A percentile compares a stretch with the other conserved stretches of the same genome.
phyloP scores from a whole-genome alignment of 2,329 filamentous ascomycete species.

The Berkeleyomyces rouxiae region DNA sequence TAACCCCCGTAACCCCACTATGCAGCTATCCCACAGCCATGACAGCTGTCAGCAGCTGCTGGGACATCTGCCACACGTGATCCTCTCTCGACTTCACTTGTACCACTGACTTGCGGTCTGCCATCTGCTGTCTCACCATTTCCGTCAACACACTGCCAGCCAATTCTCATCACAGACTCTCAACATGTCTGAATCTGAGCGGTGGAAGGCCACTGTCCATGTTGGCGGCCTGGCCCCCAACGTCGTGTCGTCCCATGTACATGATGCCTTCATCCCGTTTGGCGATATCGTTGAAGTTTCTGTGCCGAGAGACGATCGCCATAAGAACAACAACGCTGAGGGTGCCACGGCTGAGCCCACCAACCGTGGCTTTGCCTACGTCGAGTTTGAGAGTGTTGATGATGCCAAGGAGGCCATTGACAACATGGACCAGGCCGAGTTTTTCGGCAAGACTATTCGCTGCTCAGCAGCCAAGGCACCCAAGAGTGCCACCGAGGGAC shows the following conservation, averaged over 20 bases:
- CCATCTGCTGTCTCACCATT: background rate
- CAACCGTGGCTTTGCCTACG: constrained; percentile 93
- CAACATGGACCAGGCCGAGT: constrained; percentile 96
- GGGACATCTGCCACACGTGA: constrained; percentile 2
- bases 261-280: constrained; percentile 90
- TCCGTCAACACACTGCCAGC: background rate
- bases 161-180: background rate
- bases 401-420: constrained; percentile 93
- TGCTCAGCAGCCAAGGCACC: constrained; percentile 84
- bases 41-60: background rate
- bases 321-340: constrained; percentile 19
- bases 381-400: constrained; percentile 73
- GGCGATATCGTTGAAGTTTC: constrained; percentile 88
- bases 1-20: background rate
- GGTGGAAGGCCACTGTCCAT: constrained; percentile 83
- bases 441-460: constrained; percentile 83
- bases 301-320: constrained; percentile 71
- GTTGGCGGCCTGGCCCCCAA: constrained; percentile 73
- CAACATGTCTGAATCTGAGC: constrained; percentile 61
- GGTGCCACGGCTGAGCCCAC: constrained; percentile 36
- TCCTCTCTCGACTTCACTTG: constrained; percentile 2
- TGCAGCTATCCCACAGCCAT: background rate
- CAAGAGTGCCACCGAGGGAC: constrained; percentile 70
- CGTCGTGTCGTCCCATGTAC: constrained; percentile 58
- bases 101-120: background rate